Evolutionary conservation across 768 basidiomycete species (phyloP), one percentile per base, ranked within the genome.

Genomic region (Calocera viscosa): DNA sequence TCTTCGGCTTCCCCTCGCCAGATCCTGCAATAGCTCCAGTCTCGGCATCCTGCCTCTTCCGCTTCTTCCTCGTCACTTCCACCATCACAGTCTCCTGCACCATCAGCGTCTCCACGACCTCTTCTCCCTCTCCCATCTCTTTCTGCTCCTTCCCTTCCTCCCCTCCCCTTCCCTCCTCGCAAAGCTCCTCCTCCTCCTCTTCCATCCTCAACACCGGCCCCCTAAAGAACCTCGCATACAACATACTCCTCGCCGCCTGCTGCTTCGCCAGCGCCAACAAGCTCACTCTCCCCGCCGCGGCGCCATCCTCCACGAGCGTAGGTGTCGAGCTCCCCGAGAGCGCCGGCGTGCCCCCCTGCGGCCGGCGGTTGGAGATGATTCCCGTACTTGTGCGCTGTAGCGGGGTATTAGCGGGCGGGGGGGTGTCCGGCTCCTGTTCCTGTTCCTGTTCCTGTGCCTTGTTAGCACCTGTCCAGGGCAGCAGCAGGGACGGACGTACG

Each of bases 141-240:
- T 47, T 73, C 75, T 43, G 17, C 24, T 34, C 35, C 26, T 35
- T 30, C 10, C 47, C 26, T n/a, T 38, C 49, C 49, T 12, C 34
- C 34, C 33, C 11, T 14, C n/a, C 66, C 64, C 49, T 39, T 30
- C 22, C 32, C 10, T 39, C 33, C 19, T 47, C 67, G 22, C 64
- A n/a, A n/a, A n/a, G 60, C 34, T 28, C 67, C 5, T 67, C 67
- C 30, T 65, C 43, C 28, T 53, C 67, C 12, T 68, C 67, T 14
- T 39, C 28, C 39, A 65, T 38, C 66, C 71, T 2, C 33, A 74
- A 66, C 16, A 87, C 77, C 22, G 89, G 85, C 0, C 92, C 94
- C 26, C 87, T 83, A 72, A 88, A 89, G 75, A 96, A 95, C 67
- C 81, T 80, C 2, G 90, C 80, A 74, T 96, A 97, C 1, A 97